These are phyloP conservation scores for Skeletonema grethae DNA, from an alignment of 108 stramenopile species.

Conservation along the genomic window DNA sequence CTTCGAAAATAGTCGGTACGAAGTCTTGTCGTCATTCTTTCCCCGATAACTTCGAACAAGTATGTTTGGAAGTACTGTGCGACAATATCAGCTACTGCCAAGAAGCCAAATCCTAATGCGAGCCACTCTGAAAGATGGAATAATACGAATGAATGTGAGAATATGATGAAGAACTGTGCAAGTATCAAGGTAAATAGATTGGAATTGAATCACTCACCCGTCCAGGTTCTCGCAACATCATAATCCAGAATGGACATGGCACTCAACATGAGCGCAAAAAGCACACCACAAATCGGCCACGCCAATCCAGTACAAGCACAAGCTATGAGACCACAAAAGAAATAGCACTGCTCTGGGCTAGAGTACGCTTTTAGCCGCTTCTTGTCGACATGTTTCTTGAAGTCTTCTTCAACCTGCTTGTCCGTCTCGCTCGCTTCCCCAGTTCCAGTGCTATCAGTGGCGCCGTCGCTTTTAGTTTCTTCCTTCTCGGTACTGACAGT, in stretches of 20 bases:
- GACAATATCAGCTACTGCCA: conserved; percentile 29
- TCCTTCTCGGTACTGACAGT: not conserved
- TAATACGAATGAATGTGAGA: no score
- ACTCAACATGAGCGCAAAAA: conserved; percentile 50
- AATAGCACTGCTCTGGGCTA: conserved; percentile 35
- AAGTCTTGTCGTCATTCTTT: conserved; percentile 39
- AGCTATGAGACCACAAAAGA: conserved; percentile 45
- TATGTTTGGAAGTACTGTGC: conserved; percentile 39
- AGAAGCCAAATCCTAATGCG: conserved; percentile 10
- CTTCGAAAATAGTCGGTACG: conserved; percentile 38
- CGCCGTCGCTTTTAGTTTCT: conserved; percentile 3
- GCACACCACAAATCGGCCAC: conserved; percentile 51
- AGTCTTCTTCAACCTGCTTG: conserved; percentile 31
- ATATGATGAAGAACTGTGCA: no score
- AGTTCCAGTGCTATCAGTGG: conserved; percentile 11
- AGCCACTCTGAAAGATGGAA: conserved; percentile 7
- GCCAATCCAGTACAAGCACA: conserved; percentile 32
- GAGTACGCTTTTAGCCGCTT: conserved; percentile 51
- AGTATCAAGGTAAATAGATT: no score
- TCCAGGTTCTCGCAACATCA: conserved; percentile 9
- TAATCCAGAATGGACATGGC: conserved; percentile 15
- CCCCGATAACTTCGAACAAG: conserved; percentile 50
- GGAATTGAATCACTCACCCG: not conserved
- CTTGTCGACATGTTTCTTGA: conserved; percentile 34
- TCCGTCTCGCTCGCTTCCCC: conserved; percentile 27